Conservation (phyloP, 2,329 filamentous ascomycete genomes). For the Metarhizium rileyi region DNA sequence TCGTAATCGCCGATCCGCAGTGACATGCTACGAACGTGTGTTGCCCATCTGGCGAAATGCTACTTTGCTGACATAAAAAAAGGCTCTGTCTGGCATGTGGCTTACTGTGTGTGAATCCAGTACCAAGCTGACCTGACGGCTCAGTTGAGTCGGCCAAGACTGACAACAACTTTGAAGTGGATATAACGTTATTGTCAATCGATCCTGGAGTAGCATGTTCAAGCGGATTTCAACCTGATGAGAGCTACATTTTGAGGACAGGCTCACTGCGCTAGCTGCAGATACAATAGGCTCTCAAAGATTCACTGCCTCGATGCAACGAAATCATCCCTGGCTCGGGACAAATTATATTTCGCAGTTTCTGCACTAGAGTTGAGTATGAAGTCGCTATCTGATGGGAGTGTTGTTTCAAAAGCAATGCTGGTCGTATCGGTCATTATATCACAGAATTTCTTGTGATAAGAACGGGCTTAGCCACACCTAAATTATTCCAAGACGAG, state of each 20-base stretch:
- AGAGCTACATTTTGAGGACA: neutral
- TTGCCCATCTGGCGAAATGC: no score
- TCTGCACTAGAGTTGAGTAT: constrained; percentile 2
- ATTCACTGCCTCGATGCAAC: neutral
- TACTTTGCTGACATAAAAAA: no score
- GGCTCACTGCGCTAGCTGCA: neutral
- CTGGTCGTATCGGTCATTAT: constrained; percentile 3
- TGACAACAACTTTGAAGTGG: neutral
- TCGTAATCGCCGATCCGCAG: neutral
- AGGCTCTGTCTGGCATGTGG: no score
- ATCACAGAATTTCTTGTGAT: constrained; percentile 2
- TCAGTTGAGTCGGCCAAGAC: no score
- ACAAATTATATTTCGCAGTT: neutral
- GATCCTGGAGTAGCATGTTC: neutral
- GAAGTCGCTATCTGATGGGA: constrained; percentile 3
- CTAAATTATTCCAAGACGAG: neutral
- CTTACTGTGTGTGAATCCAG: neutral
- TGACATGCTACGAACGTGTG: no score
- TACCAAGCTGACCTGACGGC: neutral
- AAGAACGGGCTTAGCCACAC: neutral
- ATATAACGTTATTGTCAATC: neutral
- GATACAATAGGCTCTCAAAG: neutral
- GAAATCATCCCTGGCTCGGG: neutral
- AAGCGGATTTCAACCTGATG: neutral
- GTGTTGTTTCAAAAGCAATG: constrained; percentile 1